A percentile compares a stretch with the other conserved stretches of the same genome.
phyloP scores from a whole-genome alignment of 2,329 filamentous ascomycete species.

The Xenoacremonium recifei region DNA sequence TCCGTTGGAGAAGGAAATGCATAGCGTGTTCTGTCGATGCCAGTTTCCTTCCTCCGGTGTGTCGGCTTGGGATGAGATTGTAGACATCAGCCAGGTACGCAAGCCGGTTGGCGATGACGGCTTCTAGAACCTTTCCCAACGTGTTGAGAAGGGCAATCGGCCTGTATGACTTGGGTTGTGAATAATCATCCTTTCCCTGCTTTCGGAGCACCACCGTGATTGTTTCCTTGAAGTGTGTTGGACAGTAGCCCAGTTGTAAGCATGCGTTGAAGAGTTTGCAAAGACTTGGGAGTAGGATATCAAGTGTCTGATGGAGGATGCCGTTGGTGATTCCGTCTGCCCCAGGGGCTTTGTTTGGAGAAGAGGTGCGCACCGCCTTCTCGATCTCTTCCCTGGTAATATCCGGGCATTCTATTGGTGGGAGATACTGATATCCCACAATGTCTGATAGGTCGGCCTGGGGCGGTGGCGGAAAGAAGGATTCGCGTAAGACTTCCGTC shows the following conservation, averaged over 20 bases:
- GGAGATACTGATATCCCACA: too few species aligned
- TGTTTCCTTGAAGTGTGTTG: conserved; percentile 13
- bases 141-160: conserved; percentile 16
- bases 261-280: conserved; percentile 14
- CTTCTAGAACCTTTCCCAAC: conserved; percentile 13
- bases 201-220: conserved; percentile 15
- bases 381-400: too few species aligned
- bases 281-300: conserved; percentile 13
- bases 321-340: conserved; percentile 18
- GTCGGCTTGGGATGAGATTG: too few species aligned
- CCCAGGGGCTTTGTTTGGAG: conserved; percentile 17
- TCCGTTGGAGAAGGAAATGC: conserved; percentile 10
- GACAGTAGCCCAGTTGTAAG: conserved; percentile 14
- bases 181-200: conserved; percentile 17
- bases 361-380: too few species aligned
- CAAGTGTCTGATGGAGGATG: conserved; percentile 13
- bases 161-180: conserved; percentile 15
- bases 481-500: too few species aligned
- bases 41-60: conserved; percentile 9
- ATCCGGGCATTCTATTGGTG: too few species aligned
- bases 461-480: too few species aligned
- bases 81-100: conserved; percentile 8
- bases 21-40: conserved; percentile 12
- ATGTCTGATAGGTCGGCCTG: too few species aligned
- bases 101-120: conserved; percentile 12